Conservation (phyloP, 1,139 yeast genomes). For the Hansenula lynferdii region DNA sequence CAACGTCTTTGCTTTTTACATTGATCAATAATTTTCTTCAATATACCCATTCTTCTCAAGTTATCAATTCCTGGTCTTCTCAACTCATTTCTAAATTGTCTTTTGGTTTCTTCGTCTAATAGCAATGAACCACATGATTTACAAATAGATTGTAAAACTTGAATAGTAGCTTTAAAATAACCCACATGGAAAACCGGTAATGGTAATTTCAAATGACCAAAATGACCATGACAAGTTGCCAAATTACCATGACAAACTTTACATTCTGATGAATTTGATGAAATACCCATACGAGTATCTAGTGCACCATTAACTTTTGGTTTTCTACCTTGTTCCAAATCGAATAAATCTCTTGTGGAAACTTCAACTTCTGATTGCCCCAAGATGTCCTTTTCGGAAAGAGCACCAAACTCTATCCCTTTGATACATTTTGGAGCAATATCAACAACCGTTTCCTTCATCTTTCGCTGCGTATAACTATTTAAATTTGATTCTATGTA, state of each 20-base stretch:
- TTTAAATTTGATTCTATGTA: not conserved
- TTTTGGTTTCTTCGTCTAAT: constrained; percentile 66
- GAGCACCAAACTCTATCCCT: constrained; percentile 90
- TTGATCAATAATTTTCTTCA: constrained; percentile 81
- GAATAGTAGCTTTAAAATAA: constrained; percentile 87
- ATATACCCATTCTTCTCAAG: constrained; percentile 81
- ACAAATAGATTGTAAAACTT: constrained; percentile 87
- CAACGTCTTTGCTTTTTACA: constrained; percentile 95
- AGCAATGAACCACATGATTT: constrained; percentile 81
- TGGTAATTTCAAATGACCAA: constrained; percentile 90
- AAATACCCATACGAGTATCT: constrained; percentile 94
- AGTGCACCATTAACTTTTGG: constrained; percentile 85
- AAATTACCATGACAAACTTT: constrained; percentile 87
- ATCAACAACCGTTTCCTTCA: constrained; percentile 45
- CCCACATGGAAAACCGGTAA: constrained; percentile 98
- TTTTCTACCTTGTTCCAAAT: constrained; percentile 77
- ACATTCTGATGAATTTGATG: constrained; percentile 81
- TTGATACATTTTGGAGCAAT: constrained; percentile 86
- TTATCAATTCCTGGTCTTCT: constrained; percentile 90
- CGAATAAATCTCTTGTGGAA: constrained; percentile 86
- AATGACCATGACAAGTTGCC: constrained; percentile 97
- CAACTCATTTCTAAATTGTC: constrained; percentile 67
- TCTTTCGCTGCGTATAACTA: constrained; percentile 10
- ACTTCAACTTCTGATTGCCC: constrained; percentile 96
- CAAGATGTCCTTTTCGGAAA: constrained; percentile 84